A percentile compares a stretch with the other conserved stretches of the same genome.
Conservation (phyloP, 495 filamentous ascomycete genomes). For the Thozetella sp. region DNA sequence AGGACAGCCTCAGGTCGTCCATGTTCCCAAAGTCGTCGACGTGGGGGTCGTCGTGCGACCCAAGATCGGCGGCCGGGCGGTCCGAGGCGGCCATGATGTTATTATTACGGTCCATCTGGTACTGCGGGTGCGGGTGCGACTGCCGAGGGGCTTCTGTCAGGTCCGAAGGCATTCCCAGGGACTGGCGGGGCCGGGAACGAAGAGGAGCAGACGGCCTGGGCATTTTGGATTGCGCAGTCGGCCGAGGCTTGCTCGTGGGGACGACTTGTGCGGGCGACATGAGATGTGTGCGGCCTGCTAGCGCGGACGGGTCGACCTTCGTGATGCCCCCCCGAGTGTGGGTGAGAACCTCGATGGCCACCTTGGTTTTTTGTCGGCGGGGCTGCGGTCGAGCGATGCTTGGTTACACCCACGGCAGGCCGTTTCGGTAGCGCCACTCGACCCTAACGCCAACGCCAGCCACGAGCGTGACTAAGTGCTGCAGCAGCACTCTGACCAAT, state of each 20-base stretch:
- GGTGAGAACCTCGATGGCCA: slow-evolving; percentile 25
- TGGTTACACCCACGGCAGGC: background rate
- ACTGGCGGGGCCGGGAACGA: background rate
- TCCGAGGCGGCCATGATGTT: background rate
- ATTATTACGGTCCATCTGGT: background rate
- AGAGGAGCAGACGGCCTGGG: background rate
- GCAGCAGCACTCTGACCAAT: background rate
- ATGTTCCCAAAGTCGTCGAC: background rate
- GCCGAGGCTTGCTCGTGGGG: background rate
- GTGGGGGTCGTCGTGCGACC: background rate
- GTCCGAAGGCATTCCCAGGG: background rate
- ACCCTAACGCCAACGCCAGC: no score
- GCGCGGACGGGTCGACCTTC: slow-evolving; percentile 7
- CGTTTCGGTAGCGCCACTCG: background rate
- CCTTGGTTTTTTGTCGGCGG: background rate
- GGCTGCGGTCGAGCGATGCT: background rate
- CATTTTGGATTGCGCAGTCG: background rate
- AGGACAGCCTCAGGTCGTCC: background rate
- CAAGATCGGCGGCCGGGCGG: background rate
- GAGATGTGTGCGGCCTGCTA: background rate
- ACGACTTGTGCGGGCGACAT: background rate
- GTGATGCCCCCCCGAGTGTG: slow-evolving; percentile 5
- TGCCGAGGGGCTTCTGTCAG: no score
- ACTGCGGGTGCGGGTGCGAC: background rate
- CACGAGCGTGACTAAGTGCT: no score